Conservation (phyloP, 192 early-diverging fungal genomes). For the Pecoramyces ruminantium region DNA sequence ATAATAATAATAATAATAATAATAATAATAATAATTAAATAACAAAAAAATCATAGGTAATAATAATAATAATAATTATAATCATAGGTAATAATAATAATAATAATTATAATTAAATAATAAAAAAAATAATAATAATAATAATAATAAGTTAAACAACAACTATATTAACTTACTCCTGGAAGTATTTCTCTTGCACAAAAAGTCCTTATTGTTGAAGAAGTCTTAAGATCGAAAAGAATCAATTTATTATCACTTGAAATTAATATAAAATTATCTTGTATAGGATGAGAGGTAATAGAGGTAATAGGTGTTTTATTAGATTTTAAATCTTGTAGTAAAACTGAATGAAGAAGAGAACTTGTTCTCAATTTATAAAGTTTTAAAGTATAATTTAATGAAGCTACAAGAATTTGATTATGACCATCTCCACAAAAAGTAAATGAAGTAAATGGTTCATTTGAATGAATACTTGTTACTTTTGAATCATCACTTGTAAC, state of each 20-base stretch:
- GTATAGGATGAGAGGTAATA: slow-evolving; percentile 19
- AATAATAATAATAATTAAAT: too few species aligned
- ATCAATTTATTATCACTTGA: slow-evolving; percentile 33
- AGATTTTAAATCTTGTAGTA: slow-evolving; percentile 14
- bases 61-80: too few species aligned
- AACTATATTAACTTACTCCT: slow-evolving; percentile 8
- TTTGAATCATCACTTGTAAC: slow-evolving; percentile 13
- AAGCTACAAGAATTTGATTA: slow-evolving; percentile 25
- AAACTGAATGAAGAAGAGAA: slow-evolving; percentile 20
- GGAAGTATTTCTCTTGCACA: slow-evolving; percentile 14
- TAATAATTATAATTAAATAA: too few species aligned
- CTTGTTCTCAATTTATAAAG: slow-evolving; percentile 29
- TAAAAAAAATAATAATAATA: too few species aligned
- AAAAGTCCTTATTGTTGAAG: slow-evolving; percentile 17
- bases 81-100: too few species aligned
- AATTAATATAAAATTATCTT: slow-evolving; percentile 25
- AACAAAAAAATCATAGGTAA: too few species aligned
- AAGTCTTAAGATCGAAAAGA: slow-evolving; percentile 20
- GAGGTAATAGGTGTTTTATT: slow-evolving; percentile 27
- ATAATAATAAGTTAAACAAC: neutral
- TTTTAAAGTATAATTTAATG: slow-evolving; percentile 21
- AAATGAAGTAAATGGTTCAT: slow-evolving; percentile 40
- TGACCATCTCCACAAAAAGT: slow-evolving; percentile 18
- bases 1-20: too few species aligned
- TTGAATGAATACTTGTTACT: slow-evolving; percentile 22